These are phyloP conservation scores for Choanephora cucurbitarum DNA, from an alignment of 371 early-diverging fungal species.

Conservation along the genomic window DNA sequence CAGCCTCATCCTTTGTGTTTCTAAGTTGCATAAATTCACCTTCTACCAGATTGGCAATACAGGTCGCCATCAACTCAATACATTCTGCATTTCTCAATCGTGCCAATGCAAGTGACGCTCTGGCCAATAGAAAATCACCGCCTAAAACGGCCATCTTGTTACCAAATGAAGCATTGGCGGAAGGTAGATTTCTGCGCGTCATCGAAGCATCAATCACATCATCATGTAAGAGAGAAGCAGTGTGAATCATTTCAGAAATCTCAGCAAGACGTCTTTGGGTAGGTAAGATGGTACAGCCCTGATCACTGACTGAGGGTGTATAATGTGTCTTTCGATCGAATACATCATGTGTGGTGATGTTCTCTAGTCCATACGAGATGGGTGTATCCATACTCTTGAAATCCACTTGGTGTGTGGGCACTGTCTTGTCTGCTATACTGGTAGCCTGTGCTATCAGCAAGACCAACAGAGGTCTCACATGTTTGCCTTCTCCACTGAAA, in stretches of 20 bases:
- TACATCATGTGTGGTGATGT: conserved; percentile 30
- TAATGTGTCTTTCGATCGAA: conserved; percentile 46
- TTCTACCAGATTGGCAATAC: conserved; percentile 91
- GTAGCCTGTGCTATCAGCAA: conserved; percentile 90
- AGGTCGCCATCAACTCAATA: conserved; percentile 90
- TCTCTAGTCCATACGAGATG: conserved; percentile 52
- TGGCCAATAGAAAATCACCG: conserved; percentile 92
- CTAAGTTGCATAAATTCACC: conserved; percentile 97
- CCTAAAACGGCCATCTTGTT: conserved; percentile 97
- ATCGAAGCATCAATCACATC: conserved; percentile 86
- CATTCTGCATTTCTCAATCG: conserved; percentile 87
- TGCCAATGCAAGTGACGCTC: conserved; percentile 91
- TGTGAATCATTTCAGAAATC: conserved; percentile 97
- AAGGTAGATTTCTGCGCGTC: conserved; percentile 68
- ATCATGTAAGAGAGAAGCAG: conserved; percentile 93
- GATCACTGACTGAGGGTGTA: conserved; percentile 48
- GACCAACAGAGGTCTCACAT: conserved; percentile 90
- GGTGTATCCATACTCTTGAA: conserved; percentile 44
- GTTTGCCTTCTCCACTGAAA: conserved; percentile 88
- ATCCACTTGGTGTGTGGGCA: conserved; percentile 29
- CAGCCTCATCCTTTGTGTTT: conserved; percentile 53
- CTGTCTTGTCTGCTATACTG: conserved; percentile 27
- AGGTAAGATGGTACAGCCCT: conserved; percentile 73
- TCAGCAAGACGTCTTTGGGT: conserved; percentile 93
- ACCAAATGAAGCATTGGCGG: conserved; percentile 87